These are phyloP conservation scores for Cutaneotrichosporon sp. DNA, from an alignment of 1,284 basidiomycete genomes.

Conservation along the genomic window DNA sequence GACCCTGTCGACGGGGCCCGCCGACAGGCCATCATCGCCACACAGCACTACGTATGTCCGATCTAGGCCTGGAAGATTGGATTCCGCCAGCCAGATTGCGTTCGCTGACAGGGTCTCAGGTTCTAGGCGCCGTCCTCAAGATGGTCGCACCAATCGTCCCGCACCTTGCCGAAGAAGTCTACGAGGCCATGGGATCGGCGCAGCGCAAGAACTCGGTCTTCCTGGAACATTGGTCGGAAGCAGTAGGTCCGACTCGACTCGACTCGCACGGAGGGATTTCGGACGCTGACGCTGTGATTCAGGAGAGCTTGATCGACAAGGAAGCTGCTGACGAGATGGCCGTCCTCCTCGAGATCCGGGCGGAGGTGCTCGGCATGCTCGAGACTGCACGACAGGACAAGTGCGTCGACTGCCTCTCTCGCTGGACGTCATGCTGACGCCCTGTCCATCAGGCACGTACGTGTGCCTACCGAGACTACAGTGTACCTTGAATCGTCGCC, in stretches of 20 bases:
- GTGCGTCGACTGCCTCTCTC: constrained; percentile 26
- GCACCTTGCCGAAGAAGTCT: constrained; percentile 88
- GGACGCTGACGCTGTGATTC: constrained; percentile 1
- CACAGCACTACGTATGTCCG: constrained; percentile 67
- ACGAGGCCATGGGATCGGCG: constrained; percentile 51
- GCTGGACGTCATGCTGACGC: constrained; percentile 4
- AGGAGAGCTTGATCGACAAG: constrained; percentile 1
- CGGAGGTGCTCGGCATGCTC: constrained; percentile 33
- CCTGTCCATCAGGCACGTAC: constrained; percentile 10
- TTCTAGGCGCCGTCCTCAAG: constrained; percentile 67
- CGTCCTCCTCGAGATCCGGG: constrained; percentile 30
- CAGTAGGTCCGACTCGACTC: neutral
- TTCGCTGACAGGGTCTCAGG: constrained; percentile 54
- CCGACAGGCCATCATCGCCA: constrained; percentile 68
- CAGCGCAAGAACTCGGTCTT: constrained; percentile 58
- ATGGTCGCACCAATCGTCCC: constrained; percentile 86
- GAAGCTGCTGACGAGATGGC: constrained; percentile 28
- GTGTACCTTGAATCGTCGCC: constrained; percentile 15
- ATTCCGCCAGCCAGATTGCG: neutral
- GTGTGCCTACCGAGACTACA: constrained; percentile 21
- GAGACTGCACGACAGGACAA: constrained; percentile 39
- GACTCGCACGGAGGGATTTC: neutral
- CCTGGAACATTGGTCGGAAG: constrained; percentile 60
- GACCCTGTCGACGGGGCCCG: constrained; percentile 60
- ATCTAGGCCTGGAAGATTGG: neutral